These are phyloP conservation scores for Salix caprea DNA, from an alignment of 345 rosid genomes.

Conservation along the genomic window DNA sequence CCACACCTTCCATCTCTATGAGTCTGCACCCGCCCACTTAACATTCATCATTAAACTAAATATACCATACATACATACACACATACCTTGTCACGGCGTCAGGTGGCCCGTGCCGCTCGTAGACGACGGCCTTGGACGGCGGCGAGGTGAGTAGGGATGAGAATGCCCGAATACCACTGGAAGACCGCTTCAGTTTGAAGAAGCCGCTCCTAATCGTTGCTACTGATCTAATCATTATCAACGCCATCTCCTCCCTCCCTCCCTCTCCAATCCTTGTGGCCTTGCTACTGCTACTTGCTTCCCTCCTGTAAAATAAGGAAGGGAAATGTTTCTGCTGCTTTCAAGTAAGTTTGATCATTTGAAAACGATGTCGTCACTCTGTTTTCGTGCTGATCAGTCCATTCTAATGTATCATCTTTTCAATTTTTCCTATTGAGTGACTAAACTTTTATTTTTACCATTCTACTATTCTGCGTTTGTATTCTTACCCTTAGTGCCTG, in stretches of 20 bases:
- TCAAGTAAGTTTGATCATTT: too few species aligned
- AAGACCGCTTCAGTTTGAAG: background rate
- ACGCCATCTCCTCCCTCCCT: conserved; percentile 5
- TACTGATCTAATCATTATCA: background rate
- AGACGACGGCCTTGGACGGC: conserved; percentile 72
- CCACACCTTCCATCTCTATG: conserved; percentile 62
- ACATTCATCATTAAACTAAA: background rate
- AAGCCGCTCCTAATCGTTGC: background rate
- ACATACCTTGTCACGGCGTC: conserved; percentile 69
- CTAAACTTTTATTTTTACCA: too few species aligned
- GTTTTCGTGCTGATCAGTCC: too few species aligned
- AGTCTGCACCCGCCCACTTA: conserved; percentile 28
- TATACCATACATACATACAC: background rate
- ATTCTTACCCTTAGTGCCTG: too few species aligned
- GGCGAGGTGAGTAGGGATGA: conserved; percentile 63
- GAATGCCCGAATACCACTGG: conserved; percentile 29
- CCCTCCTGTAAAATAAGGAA: too few species aligned
- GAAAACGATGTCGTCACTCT: too few species aligned
- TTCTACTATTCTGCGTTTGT: too few species aligned
- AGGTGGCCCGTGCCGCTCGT: conserved; percentile 78
- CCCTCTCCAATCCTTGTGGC: background rate
- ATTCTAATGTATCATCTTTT: too few species aligned
- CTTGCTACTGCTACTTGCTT: too few species aligned
- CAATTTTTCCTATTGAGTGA: too few species aligned
- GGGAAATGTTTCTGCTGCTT: too few species aligned